Conservation (phyloP, 2,329 filamentous ascomycete species). For the Apiospora arundinis region DNA sequence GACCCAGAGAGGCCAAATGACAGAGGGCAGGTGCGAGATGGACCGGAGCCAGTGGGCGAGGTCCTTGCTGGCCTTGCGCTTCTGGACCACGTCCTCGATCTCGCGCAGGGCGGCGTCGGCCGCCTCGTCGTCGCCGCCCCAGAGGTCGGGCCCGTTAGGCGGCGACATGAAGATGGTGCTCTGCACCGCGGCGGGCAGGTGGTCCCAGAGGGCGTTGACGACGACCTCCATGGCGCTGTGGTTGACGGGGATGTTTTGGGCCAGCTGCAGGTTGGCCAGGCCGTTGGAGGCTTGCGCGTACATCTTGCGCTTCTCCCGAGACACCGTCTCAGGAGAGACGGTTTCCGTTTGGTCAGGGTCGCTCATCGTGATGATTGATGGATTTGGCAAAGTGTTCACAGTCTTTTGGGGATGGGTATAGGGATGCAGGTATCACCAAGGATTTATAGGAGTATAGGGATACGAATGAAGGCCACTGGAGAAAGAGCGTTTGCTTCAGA, state of each 20-base stretch:
- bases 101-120: neutral
- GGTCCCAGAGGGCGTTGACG: neutral
- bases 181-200: neutral
- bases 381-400: neutral
- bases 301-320: too few relatives aligned
- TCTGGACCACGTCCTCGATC: neutral
- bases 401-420: too few relatives aligned
- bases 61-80: neutral
- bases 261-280: neutral
- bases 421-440: neutral
- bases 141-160: slow-evolving; percentile 6
- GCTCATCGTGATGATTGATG: neutral
- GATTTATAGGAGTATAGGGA: neutral
- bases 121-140: neutral
- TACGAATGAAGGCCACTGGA: neutral
- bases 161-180: neutral
- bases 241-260: neutral
- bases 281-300: neutral
- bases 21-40: neutral
- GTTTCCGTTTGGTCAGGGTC: neutral
- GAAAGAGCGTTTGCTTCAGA: neutral
- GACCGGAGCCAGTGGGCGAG: neutral
- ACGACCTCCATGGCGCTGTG: neutral
- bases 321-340: too few relatives aligned
- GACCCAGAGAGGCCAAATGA: slow-evolving; percentile 20